Evolutionary conservation across 805 yeast genomes (phyloP).

Genomic region (Peterozyma xylosa): DNA sequence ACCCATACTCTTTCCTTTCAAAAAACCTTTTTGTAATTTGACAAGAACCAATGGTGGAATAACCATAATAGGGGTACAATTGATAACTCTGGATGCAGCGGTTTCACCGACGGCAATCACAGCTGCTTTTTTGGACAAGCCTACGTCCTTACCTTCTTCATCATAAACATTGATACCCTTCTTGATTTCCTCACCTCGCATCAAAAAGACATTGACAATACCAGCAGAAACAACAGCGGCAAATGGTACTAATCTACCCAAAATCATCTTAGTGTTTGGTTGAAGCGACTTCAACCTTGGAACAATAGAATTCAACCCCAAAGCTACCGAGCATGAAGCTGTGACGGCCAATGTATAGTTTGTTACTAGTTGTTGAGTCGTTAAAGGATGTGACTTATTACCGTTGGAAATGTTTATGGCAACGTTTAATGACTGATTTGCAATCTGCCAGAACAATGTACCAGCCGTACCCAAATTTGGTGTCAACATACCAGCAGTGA

Average conservation of each 20-base stretch:
- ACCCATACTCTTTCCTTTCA: constrained; percentile 61
- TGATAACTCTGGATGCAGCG: constrained; percentile 88
- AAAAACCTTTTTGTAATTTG: constrained; percentile 60
- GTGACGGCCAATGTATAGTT: constrained; percentile 85
- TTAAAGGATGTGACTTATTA: constrained; percentile 87
- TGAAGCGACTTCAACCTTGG: constrained; percentile 69
- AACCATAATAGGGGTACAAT: constrained; percentile 97
- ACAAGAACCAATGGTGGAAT: constrained; percentile 85
- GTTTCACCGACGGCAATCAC: constrained; percentile 93
- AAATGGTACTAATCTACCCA: constrained; percentile 90
- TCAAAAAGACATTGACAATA: constrained; percentile 87
- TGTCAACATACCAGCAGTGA: constrained; percentile 96
- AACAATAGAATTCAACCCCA: constrained; percentile 87
- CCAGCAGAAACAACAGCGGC: constrained; percentile 99
- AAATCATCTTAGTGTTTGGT: constrained; percentile 61
- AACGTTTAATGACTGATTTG: constrained; percentile 93
- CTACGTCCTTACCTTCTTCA: constrained; percentile 54
- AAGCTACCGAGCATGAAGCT: constrained; percentile 92
- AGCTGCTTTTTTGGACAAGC: constrained; percentile 82
- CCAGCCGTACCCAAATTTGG: constrained; percentile 89
- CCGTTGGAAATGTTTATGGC: constrained; percentile 96
- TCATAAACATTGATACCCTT: constrained; percentile 75
- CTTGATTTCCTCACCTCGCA: constrained; percentile 92
- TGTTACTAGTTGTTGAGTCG: constrained; percentile 67
- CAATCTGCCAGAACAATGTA: constrained; percentile 95